Percentiles rank a stretch among this genome's conserved stretches.
Evolutionary conservation across 495 filamentous ascomycete genomes (phyloP).

Genomic region (Podospora pseudoanserina): DNA sequence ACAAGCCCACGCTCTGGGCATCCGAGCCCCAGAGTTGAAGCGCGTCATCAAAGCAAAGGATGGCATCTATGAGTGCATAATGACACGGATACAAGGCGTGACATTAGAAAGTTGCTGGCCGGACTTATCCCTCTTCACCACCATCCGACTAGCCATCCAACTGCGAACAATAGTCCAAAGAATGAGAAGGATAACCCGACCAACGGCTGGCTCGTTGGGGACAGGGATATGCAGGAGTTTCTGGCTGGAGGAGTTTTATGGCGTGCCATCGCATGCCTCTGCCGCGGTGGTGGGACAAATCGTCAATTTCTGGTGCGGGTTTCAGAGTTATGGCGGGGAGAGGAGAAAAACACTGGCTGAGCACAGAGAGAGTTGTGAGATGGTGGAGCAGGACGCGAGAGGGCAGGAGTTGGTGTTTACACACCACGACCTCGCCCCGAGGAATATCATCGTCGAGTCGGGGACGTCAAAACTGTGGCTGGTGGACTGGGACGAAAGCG

Average conservation of each 20-base stretch:
- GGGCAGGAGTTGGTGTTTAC: constrained; percentile 2
- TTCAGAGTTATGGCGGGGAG: neutral
- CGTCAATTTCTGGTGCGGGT: constrained; percentile 12
- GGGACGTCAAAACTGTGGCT: constrained; percentile 4
- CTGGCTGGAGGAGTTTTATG: constrained; percentile 10
- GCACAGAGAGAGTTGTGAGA: constrained; percentile 1
- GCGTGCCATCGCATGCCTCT: neutral
- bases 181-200: constrained; percentile 5
- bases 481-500: constrained; percentile 5
- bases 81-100: neutral
- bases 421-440: constrained; percentile 7
- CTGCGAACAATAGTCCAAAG: neutral
- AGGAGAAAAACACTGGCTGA: constrained; percentile 1
- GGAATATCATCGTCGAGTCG: constrained; percentile 8
- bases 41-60: neutral
- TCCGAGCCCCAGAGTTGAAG: neutral
- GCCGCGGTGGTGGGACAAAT: neutral
- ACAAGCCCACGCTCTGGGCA: neutral
- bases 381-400: neutral
- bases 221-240: constrained; percentile 4
- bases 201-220: constrained; percentile 5
- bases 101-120: neutral
- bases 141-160: neutral
- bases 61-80: neutral
- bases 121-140: neutral